These are phyloP conservation scores for Fusarium hostae DNA, from an alignment of 2,329 filamentous ascomycete genomes.

Conservation along the genomic window DNA sequence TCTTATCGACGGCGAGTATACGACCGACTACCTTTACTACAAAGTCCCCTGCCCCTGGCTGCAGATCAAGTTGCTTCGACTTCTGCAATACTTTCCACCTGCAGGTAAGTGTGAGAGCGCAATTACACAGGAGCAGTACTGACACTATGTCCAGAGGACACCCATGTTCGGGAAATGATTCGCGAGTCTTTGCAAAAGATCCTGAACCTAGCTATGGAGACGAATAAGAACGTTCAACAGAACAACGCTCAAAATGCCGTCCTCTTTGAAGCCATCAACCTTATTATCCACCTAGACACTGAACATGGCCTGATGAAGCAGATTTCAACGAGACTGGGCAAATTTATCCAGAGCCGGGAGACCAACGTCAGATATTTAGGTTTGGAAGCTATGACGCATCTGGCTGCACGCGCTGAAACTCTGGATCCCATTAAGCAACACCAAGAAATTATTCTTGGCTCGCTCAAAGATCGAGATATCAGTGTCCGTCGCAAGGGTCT, in stretches of 20 bases:
- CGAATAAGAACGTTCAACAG: slow-evolving; percentile 98
- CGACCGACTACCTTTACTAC: slow-evolving; percentile 95
- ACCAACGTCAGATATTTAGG: slow-evolving; percentile 98
- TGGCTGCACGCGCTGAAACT: slow-evolving; percentile 92
- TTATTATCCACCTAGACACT: slow-evolving; percentile 96
- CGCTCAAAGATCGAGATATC: slow-evolving; percentile 94
- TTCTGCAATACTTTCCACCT: slow-evolving; percentile 96
- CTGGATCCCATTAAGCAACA: slow-evolving; percentile 98
- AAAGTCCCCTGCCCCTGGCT: slow-evolving; percentile 99
- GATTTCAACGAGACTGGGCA: slow-evolving; percentile 88
- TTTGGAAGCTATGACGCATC: slow-evolving; percentile 96
- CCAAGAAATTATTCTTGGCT: slow-evolving; percentile 94
- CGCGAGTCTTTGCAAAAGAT: slow-evolving; percentile 92
- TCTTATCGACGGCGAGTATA: slow-evolving; percentile 88
- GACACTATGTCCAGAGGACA: slow-evolving; percentile 74
- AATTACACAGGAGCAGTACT: not conserved
- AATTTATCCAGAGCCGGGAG: slow-evolving; percentile 96
- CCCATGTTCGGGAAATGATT: slow-evolving; percentile 89
- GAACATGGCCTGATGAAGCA: slow-evolving; percentile 96
- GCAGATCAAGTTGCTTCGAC: slow-evolving; percentile 89
- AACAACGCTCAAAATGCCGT: slow-evolving; percentile 99
- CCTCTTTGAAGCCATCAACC: slow-evolving; percentile 97
- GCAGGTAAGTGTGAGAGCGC: slow-evolving; percentile 70
- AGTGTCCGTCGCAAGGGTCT: slow-evolving; percentile 95
- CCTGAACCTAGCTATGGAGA: slow-evolving; percentile 88